Percentiles rank a stretch among this genome's conserved stretches.
Conservation (phyloP, 345 rosid species). For the Acer negundo region DNA sequence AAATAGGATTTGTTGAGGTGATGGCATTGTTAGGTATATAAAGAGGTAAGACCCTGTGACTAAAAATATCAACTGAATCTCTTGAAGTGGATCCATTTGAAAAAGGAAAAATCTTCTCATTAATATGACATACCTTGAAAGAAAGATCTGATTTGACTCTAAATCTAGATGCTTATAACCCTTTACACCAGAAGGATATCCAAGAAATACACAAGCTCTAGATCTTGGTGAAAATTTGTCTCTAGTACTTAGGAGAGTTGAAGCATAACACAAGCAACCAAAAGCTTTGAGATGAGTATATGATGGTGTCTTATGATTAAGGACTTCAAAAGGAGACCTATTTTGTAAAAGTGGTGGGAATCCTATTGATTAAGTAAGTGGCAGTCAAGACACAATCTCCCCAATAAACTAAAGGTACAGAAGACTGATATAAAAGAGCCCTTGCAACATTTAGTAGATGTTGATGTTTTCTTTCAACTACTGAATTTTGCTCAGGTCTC, state of each 20-base stretch:
- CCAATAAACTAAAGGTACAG: not conserved
- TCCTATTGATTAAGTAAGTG: not conserved
- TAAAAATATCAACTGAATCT: no score
- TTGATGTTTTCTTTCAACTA: constrained; percentile 5
- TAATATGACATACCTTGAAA: not conserved
- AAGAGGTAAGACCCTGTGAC: no score
- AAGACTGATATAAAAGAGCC: not conserved
- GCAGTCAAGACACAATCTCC: not conserved
- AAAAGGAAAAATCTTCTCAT: no score
- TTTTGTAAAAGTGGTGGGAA: not conserved
- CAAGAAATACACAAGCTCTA: not conserved
- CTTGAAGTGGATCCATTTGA: no score
- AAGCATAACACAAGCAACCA: not conserved
- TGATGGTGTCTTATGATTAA: not conserved
- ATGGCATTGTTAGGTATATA: no score
- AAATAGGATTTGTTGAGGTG: no score
- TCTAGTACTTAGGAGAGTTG: not conserved
- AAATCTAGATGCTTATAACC: not conserved
- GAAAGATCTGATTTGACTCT: not conserved
- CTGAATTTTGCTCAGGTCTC: no score
- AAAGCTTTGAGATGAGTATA: not conserved
- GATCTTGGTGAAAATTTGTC: not conserved
- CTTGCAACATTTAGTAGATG: not conserved
- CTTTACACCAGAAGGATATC: not conserved
- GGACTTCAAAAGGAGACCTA: not conserved